Evolutionary conservation across 768 basidiomycete species (phyloP).

Genomic region (Suillus fuscotomentosus): DNA sequence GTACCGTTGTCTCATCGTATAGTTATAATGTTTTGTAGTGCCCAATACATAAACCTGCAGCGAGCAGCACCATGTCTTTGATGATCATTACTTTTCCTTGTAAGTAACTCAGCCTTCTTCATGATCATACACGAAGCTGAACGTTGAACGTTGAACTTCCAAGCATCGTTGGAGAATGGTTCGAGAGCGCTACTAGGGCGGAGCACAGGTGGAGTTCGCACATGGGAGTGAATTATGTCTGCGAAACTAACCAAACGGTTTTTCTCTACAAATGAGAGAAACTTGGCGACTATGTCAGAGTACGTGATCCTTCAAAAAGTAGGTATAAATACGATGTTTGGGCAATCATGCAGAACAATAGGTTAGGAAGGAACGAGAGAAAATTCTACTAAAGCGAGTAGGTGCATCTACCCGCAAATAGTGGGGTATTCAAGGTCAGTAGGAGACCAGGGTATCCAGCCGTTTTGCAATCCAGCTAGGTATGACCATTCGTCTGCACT

Average conservation of each 20-base stretch:
- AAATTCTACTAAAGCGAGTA: no score
- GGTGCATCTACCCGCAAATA: constrained; percentile 48
- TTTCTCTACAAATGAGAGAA: not conserved
- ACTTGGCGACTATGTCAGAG: not conserved
- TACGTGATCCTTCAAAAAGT: not conserved
- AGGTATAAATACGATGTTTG: not conserved
- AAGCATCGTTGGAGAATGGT: not conserved
- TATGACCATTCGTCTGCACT: constrained; percentile 89
- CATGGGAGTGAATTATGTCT: not conserved
- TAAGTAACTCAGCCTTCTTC: no score
- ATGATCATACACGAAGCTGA: not conserved
- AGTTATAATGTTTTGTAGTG: no score
- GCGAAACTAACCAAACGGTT: not conserved
- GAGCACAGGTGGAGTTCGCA: not conserved
- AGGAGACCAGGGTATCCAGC: constrained; percentile 79
- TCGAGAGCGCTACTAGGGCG: not conserved
- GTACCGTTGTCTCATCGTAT: no score
- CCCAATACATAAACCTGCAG: no score
- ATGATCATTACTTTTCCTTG: no score
- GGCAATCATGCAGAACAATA: not conserved
- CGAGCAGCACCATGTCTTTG: no score
- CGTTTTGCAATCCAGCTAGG: constrained; percentile 71
- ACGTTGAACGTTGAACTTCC: not conserved
- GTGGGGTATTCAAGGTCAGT: constrained; percentile 51
- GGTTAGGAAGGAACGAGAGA: not conserved